phyloP scores from a whole-genome alignment of 768 basidiomycete genomes.

The Gymnopilus junonius region DNA sequence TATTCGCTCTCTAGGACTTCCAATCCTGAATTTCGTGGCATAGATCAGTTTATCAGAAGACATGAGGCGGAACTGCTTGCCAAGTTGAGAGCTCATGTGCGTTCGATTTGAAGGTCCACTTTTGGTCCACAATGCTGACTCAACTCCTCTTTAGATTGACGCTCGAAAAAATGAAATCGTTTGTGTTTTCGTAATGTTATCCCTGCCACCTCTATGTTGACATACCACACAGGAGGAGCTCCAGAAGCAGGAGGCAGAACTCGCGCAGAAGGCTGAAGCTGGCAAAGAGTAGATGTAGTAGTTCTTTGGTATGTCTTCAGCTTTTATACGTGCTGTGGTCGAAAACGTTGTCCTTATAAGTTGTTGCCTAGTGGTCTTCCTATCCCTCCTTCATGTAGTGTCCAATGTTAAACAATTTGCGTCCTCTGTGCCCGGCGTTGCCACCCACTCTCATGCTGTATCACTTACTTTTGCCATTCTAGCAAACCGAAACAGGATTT shows the following conservation, averaged over 20 bases:
- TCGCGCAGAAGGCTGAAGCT: slow-evolving; percentile 5
- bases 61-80: slow-evolving; percentile 61
- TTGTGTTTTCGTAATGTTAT: background rate
- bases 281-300: slow-evolving; percentile 1
- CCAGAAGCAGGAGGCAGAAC: slow-evolving; percentile 20
- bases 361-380: background rate
- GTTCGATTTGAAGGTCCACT: slow-evolving; percentile 17
- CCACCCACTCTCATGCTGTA: background rate
- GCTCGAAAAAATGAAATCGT: slow-evolving; percentile 41
- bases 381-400: background rate
- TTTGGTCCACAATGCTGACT: background rate
- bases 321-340: background rate
- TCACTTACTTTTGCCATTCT: background rate
- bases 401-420: background rate
- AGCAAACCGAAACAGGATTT: too few species aligned
- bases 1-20: background rate
- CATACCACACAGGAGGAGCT: slow-evolving; percentile 27
- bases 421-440: background rate
- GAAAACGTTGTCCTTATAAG: background rate
- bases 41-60: slow-evolving; percentile 67
- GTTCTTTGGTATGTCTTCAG: background rate
- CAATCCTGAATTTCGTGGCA: background rate
- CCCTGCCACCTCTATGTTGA: background rate
- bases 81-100: slow-evolving; percentile 62
- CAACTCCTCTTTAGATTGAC: slow-evolving; percentile 30